A percentile compares a stretch with the other conserved stretches of the same genome.
phyloP scores from a whole-genome alignment of 176 grass and related monocot genomes.

The Eleusine indica region DNA sequence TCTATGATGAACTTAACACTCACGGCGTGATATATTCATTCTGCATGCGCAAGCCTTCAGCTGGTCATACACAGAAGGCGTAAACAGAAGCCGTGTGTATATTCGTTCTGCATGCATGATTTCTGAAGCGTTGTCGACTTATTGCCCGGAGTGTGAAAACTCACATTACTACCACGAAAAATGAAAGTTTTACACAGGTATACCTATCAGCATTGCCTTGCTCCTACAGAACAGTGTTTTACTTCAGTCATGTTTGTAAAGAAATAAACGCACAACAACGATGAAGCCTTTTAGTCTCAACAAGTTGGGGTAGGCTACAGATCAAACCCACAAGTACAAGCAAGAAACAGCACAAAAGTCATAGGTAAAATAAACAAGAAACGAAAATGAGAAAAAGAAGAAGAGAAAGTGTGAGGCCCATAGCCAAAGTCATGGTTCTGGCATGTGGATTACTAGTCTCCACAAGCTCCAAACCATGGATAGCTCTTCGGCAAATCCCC shows the following conservation, averaged over 20 bases:
- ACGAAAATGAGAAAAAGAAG: background rate
- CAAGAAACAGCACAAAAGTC: background rate
- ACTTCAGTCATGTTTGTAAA: too few relatives aligned
- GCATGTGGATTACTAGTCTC: background rate
- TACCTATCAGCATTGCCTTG: constrained; percentile 16
- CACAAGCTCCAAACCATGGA: background rate
- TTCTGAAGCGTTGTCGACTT: background rate
- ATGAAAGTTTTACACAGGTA: background rate
- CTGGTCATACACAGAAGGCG: too few relatives aligned
- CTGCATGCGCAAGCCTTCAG: too few relatives aligned
- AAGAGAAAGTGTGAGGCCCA: background rate
- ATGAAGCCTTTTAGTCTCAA: too few relatives aligned
- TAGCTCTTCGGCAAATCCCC: background rate
- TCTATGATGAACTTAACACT: too few relatives aligned
- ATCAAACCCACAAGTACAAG: too few relatives aligned
- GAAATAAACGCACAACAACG: background rate
- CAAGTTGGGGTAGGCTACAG: too few relatives aligned
- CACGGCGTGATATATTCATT: too few relatives aligned
- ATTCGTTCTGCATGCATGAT: too few relatives aligned
- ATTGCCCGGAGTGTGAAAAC: background rate
- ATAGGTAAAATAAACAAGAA: background rate
- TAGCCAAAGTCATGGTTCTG: background rate
- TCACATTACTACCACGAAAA: background rate
- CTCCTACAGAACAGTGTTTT: too few relatives aligned
- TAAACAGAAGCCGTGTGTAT: too few relatives aligned